Conservation (phyloP, 1,284 basidiomycete genomes). For the Polyporus tsugae region DNA sequence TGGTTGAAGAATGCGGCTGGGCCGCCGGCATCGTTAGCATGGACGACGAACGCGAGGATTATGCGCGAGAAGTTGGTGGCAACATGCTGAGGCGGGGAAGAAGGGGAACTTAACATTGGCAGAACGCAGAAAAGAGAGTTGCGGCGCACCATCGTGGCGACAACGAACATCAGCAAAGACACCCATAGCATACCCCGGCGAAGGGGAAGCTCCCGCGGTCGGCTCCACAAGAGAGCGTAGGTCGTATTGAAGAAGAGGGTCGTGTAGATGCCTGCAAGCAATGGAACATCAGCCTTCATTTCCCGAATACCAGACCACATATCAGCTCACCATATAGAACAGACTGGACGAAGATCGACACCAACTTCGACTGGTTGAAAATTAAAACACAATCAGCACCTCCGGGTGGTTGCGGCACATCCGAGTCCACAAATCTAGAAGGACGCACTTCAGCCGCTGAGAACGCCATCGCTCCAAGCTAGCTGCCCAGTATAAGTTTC, state of each 20-base stretch:
- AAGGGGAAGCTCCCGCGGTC: conserved; percentile 13
- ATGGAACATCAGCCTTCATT: neutral
- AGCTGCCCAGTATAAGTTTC: neutral
- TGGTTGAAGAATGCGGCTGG: conserved; percentile 36
- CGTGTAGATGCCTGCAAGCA: conserved; percentile 19
- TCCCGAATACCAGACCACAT: neutral
- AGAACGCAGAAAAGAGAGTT: no score
- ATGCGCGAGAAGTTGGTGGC: conserved; percentile 35
- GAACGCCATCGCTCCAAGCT: conserved; percentile 19
- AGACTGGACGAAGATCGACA: conserved; percentile 31
- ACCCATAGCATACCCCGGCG: conserved; percentile 19
- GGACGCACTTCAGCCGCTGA: conserved; percentile 22
- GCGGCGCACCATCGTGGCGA: conserved; percentile 27
- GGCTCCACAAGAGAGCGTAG: conserved; percentile 17
- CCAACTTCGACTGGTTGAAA: conserved; percentile 23
- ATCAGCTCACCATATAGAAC: conserved; percentile 27
- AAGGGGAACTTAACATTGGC: neutral
- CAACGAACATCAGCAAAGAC: conserved; percentile 22
- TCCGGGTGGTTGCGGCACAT: neutral
- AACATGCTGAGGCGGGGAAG: conserved; percentile 25
- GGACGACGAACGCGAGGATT: conserved; percentile 34
- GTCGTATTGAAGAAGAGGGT: conserved; percentile 23
- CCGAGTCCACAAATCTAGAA: neutral
- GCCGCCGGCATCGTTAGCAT: conserved; percentile 31
- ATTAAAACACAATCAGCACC: neutral